These are phyloP conservation scores for Cardamine resedifolia DNA, from an alignment of 345 rosid genomes.

Conservation along the genomic window DNA sequence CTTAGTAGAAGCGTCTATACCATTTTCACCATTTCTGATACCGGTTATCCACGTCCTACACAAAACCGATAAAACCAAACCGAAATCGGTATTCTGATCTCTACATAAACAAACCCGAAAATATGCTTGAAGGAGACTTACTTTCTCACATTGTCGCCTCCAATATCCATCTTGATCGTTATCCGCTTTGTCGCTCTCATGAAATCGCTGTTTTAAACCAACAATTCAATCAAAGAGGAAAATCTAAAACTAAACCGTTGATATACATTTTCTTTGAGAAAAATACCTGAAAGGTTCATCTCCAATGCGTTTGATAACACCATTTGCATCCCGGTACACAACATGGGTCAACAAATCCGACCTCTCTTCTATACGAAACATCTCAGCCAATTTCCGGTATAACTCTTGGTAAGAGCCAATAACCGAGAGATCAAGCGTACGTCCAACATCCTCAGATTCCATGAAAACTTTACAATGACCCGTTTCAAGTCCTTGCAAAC, in stretches of 20 bases:
- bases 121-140: slow-evolving; percentile 29
- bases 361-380: slow-evolving; percentile 76
- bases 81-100: slow-evolving; percentile 9
- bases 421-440: slow-evolving; percentile 77
- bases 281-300: slow-evolving; percentile 89
- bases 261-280: neutral
- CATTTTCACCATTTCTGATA: slow-evolving; percentile 54
- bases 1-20: slow-evolving; percentile 61
- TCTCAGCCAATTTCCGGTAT: slow-evolving; percentile 59
- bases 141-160: slow-evolving; percentile 56
- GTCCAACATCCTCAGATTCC: slow-evolving; percentile 88
- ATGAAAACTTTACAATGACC: slow-evolving; percentile 93
- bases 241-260: neutral
- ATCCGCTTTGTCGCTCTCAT: slow-evolving; percentile 64
- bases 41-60: slow-evolving; percentile 73
- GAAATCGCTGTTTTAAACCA: slow-evolving; percentile 53
- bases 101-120: neutral
- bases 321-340: slow-evolving; percentile 66
- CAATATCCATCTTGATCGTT: slow-evolving; percentile 61
- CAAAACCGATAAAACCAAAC: slow-evolving; percentile 13
- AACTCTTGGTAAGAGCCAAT: slow-evolving; percentile 80
- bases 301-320: slow-evolving; percentile 60
- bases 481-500: slow-evolving; percentile 46
- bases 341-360: slow-evolving; percentile 57
- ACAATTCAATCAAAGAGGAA: neutral